Percentiles rank a stretch among this genome's conserved stretches.
Conservation (phyloP, 1,284 basidiomycete species). For the Earliella scabrosa region DNA sequence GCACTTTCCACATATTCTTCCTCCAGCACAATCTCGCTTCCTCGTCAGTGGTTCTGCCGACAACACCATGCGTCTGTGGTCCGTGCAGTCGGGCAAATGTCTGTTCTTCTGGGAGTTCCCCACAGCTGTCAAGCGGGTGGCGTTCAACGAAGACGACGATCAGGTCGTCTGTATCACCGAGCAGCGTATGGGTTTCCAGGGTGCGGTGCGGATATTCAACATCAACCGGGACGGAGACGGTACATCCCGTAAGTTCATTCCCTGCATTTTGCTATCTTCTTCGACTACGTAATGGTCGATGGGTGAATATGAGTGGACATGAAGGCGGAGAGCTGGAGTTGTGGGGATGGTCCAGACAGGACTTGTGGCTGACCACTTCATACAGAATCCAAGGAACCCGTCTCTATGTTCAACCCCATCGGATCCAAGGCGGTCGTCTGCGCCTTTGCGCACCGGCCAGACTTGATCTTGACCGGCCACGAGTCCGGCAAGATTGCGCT, state of each 20-base stretch:
- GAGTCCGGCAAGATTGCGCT: constrained; percentile 94
- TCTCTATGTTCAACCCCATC: constrained; percentile 83
- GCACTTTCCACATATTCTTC: not conserved
- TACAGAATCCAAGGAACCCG: constrained; percentile 77
- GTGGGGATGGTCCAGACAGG: not conserved
- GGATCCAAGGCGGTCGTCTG: constrained; percentile 97
- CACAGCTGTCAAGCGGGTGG: constrained; percentile 95
- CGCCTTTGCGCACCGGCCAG: constrained; percentile 83
- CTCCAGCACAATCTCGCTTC: constrained; percentile 80
- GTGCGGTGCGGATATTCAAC: constrained; percentile 87
- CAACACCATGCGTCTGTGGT: constrained; percentile 93
- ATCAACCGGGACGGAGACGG: constrained; percentile 85
- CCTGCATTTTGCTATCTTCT: too few relatives aligned
- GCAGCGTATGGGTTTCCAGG: constrained; percentile 92
- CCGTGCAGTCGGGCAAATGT: constrained; percentile 89
- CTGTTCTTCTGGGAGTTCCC: constrained; percentile 96
- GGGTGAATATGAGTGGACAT: too few relatives aligned
- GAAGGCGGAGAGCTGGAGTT: too few relatives aligned
- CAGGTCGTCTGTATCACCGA: constrained; percentile 94
- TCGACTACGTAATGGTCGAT: too few relatives aligned
- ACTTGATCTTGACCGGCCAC: constrained; percentile 90
- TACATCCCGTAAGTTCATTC: constrained; percentile 74
- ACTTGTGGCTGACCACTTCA: not conserved
- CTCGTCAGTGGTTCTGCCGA: constrained; percentile 90
- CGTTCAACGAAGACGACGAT: constrained; percentile 87